Evolutionary conservation across 352 stramenopile genomes (phyloP).

Genomic region (Aphanomyces invadans): DNA sequence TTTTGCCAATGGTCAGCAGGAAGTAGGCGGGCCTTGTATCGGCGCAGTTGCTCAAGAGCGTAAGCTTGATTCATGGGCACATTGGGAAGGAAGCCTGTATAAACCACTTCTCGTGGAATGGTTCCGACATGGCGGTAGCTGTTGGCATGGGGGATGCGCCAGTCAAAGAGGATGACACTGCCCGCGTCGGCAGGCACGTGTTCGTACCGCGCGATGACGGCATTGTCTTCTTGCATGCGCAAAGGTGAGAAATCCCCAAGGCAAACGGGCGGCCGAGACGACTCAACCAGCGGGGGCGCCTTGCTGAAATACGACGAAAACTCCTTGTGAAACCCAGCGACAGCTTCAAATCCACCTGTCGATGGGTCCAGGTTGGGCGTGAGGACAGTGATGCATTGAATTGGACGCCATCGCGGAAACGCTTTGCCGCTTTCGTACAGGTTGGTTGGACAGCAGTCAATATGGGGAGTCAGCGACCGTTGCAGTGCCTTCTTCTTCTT

Average conservation of each 20-base stretch:
- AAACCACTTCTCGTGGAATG: slow-evolving; percentile 68
- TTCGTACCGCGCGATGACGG: slow-evolving; percentile 62
- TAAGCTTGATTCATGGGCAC: slow-evolving; percentile 67
- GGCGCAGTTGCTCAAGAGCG: slow-evolving; percentile 57
- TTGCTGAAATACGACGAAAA: slow-evolving; percentile 59
- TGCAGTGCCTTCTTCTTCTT: slow-evolving; percentile 79
- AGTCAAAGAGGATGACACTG: slow-evolving; percentile 84
- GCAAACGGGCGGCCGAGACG: slow-evolving; percentile 48
- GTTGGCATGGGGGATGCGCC: slow-evolving; percentile 82
- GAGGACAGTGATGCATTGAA: slow-evolving; percentile 84
- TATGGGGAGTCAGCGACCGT: slow-evolving; percentile 77
- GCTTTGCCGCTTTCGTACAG: slow-evolving; percentile 67
- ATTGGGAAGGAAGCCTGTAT: slow-evolving; percentile 74
- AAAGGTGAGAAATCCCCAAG: slow-evolving; percentile 83
- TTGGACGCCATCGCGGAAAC: slow-evolving; percentile 73
- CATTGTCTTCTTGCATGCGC: slow-evolving; percentile 73
- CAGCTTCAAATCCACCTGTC: slow-evolving; percentile 81
- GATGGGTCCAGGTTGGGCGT: slow-evolving; percentile 55
- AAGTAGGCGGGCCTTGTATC: slow-evolving; percentile 53
- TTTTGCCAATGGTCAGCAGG: slow-evolving; percentile 77
- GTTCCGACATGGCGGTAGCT: slow-evolving; percentile 62
- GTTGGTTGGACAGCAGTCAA: slow-evolving; percentile 78
- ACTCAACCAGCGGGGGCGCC: neutral
- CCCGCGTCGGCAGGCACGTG: slow-evolving; percentile 54
- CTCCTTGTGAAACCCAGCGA: slow-evolving; percentile 79